Conservation (phyloP, 306 rosid species). For the Prunus dulcis region DNA sequence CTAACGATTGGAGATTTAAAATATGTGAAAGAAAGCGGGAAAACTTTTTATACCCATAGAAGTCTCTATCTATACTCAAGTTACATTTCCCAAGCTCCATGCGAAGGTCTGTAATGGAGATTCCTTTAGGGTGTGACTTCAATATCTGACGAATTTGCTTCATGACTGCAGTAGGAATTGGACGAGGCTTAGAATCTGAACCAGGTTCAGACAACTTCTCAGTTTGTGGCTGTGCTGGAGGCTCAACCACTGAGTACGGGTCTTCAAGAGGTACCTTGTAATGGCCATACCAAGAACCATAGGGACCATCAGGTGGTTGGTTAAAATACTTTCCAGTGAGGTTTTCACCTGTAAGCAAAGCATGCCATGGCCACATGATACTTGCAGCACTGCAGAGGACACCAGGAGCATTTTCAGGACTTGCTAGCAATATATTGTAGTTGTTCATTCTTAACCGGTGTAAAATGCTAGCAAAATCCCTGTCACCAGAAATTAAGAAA, state of each 20-base stretch:
- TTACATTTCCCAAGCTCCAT: slow-evolving; percentile 31
- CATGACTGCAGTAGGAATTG: slow-evolving; percentile 36
- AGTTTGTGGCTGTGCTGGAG: slow-evolving; percentile 25
- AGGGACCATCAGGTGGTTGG: slow-evolving; percentile 78
- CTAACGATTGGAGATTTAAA: slow-evolving; percentile 29
- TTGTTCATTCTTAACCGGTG: slow-evolving; percentile 84
- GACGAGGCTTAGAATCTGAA: slow-evolving; percentile 27
- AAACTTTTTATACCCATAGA: slow-evolving; percentile 49
- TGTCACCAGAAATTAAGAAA: slow-evolving; percentile 75
- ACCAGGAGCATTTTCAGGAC: slow-evolving; percentile 42
- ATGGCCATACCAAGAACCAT: slow-evolving; percentile 79
- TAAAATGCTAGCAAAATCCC: slow-evolving; percentile 63
- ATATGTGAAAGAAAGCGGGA: slow-evolving; percentile 47
- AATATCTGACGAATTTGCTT: slow-evolving; percentile 38
- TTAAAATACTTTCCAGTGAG: slow-evolving; percentile 64
- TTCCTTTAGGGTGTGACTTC: slow-evolving; percentile 56
- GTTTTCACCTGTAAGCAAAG: slow-evolving; percentile 64
- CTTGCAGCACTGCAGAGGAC: slow-evolving; percentile 86
- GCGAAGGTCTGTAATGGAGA: slow-evolving; percentile 42
- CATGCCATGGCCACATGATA: slow-evolving; percentile 84
- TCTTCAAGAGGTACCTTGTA: slow-evolving; percentile 53
- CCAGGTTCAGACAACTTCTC: slow-evolving; percentile 32
- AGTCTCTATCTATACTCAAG: slow-evolving; percentile 35
- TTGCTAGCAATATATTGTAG: slow-evolving; percentile 83
- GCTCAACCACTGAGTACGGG: slow-evolving; percentile 41